Evolutionary conservation across 2,329 filamentous ascomycete species (phyloP).

Genomic region (Arthrobotrys musiformis): DNA sequence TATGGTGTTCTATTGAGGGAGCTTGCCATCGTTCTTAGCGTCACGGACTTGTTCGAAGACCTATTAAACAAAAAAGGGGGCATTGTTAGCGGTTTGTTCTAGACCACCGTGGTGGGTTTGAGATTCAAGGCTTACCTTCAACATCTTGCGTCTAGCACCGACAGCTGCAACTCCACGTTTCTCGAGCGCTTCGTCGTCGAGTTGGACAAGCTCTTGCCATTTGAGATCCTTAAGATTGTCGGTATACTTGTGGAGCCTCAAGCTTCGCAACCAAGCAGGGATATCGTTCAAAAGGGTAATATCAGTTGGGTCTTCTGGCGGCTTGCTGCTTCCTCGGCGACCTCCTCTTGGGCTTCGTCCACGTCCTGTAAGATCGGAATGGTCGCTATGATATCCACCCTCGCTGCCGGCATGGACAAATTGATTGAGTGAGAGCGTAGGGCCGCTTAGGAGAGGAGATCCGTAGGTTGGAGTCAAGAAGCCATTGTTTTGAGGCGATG

Average conservation of each 20-base stretch:
- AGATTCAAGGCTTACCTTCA: conserved; percentile 75
- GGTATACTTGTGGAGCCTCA: conserved; percentile 97
- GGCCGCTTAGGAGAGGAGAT: conserved; percentile 71
- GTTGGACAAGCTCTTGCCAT: conserved; percentile 90
- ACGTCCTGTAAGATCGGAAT: conserved; percentile 82
- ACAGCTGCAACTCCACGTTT: conserved; percentile 93
- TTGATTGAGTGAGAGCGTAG: conserved; percentile 51
- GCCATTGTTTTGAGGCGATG: conserved; percentile 92
- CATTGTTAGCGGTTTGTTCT: conserved; percentile 44
- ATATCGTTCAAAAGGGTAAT: conserved; percentile 91
- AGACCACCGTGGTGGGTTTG: neutral
- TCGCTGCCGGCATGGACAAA: conserved; percentile 69
- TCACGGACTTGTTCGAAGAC: conserved; percentile 96
- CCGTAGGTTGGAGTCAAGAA: conserved; percentile 85
- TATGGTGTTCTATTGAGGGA: conserved; percentile 61
- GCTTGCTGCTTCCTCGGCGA: conserved; percentile 92
- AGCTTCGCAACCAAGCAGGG: conserved; percentile 91
- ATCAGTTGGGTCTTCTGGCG: conserved; percentile 96
- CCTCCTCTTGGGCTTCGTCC: conserved; percentile 93
- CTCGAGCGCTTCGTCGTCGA: conserved; percentile 93
- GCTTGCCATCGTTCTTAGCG: conserved; percentile 78
- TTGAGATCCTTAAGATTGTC: conserved; percentile 97
- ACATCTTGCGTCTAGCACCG: conserved; percentile 94
- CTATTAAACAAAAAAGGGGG: conserved; percentile 62
- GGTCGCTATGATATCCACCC: conserved; percentile 85